Percentiles rank a stretch among this genome's conserved stretches.
Conservation (phyloP, 2,329 filamentous ascomycete species). For the Talaromyces amestolkiae region DNA sequence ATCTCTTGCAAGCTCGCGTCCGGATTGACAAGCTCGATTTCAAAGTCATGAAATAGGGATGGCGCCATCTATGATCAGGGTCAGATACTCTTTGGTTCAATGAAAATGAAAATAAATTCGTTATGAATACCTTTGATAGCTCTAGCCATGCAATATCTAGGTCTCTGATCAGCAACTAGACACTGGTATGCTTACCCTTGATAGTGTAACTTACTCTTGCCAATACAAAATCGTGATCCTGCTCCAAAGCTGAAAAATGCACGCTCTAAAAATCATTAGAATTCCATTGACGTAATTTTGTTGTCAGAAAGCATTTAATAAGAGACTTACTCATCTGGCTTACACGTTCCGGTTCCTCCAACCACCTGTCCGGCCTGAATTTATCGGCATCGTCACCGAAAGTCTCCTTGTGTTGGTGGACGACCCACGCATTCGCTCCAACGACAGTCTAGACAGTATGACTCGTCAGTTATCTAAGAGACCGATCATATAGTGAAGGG, state of each 20-base stretch:
- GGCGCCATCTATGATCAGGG: not conserved
- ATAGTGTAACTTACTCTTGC: constrained; percentile 19
- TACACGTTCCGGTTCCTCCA: constrained; percentile 4
- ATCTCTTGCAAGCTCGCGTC: not conserved
- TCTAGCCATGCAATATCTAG: not conserved
- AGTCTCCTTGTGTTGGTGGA: constrained; percentile 15
- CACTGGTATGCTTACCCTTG: not conserved
- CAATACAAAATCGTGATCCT: constrained; percentile 21
- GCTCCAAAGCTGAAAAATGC: constrained; percentile 23
- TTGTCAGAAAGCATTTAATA: not conserved
- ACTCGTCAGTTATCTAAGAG: not conserved
- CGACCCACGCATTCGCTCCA: constrained; percentile 17
- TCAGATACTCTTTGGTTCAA: not conserved
- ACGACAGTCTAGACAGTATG: not conserved
- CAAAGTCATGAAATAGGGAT: not conserved
- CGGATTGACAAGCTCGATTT: not conserved
- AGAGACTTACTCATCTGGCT: constrained; percentile 12
- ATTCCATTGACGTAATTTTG: too few species aligned
- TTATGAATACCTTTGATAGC: not conserved
- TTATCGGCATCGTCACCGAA: constrained; percentile 18
- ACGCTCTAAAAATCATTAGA: constrained; percentile 12
- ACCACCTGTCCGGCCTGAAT: constrained; percentile 17
- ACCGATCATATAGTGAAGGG: not conserved
- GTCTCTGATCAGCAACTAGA: not conserved
- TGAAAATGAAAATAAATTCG: not conserved